Conservation (phyloP, 306 rosid genomes). For the Trifolium subterraneum region DNA sequence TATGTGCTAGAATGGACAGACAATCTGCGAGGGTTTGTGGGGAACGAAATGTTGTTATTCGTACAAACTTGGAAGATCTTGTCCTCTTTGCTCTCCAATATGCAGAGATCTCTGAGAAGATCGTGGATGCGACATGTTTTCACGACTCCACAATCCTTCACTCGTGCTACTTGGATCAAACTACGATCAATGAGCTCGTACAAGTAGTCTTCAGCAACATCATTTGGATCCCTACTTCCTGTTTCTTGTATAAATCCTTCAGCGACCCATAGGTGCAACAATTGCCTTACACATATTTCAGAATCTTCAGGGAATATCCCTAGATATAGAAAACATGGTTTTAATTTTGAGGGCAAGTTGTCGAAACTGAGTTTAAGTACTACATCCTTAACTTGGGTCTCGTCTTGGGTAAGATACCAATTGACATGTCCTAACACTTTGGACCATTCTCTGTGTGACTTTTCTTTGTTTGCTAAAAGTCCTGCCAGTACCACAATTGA, state of each 20-base stretch:
- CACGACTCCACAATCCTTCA: not conserved
- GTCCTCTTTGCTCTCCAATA: conserved; percentile 33
- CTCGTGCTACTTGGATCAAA: conserved; percentile 20
- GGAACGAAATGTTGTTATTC: not conserved
- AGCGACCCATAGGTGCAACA: conserved; percentile 28
- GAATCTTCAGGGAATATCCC: conserved; percentile 39
- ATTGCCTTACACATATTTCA: conserved; percentile 25
- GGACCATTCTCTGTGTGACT: conserved; percentile 32
- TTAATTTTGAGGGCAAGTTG: conserved; percentile 29
- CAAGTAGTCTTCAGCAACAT: conserved; percentile 41
- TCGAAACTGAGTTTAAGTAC: conserved; percentile 41
- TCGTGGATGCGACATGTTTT: conserved; percentile 38
- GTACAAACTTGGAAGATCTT: conserved; percentile 20
- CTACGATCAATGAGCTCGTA: conserved; percentile 41
- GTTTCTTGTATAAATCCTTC: conserved; percentile 40
- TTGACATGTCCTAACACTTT: conserved; percentile 29
- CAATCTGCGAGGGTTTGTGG: conserved; percentile 35
- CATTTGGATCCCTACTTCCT: conserved; percentile 8
- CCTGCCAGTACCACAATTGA: conserved; percentile 38
- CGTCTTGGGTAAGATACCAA: conserved; percentile 28
- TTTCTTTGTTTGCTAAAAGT: conserved; percentile 36
- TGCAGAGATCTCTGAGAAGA: conserved; percentile 38
- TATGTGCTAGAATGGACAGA: conserved; percentile 10
- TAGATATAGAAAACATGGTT: conserved; percentile 42
- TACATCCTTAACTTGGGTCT: conserved; percentile 38